phyloP scores from a whole-genome alignment of 1,139 yeast genomes.

The Nadsonia commutata region DNA sequence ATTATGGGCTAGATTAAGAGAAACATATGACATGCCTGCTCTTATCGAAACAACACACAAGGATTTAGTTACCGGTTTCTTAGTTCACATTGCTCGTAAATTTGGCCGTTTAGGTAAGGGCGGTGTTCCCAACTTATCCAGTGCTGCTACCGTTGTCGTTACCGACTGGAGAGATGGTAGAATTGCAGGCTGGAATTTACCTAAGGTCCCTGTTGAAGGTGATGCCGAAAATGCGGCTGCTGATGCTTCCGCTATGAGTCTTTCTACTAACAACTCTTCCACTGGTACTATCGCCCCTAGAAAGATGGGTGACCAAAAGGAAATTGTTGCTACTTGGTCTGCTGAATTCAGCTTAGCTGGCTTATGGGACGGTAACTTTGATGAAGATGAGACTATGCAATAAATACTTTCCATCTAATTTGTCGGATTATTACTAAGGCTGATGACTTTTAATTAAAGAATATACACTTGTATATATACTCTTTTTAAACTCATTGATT shows the following conservation, averaged over 20 bases:
- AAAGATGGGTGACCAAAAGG: conserved; percentile 50
- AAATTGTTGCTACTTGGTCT: conserved; percentile 83
- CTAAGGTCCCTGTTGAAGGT: conserved; percentile 40
- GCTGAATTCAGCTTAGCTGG: conserved; percentile 87
- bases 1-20: conserved; percentile 63
- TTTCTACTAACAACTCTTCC: conserved; percentile 13
- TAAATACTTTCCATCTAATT: too few relatives aligned
- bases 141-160: conserved; percentile 73
- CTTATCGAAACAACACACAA: conserved; percentile 35
- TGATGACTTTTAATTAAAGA: too few relatives aligned
- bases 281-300: conserved; percentile 11
- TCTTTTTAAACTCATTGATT: too few relatives aligned
- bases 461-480: too few relatives aligned
- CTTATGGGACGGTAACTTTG: conserved; percentile 25
- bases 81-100: conserved; percentile 84
- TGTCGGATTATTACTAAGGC: too few relatives aligned
- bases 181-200: conserved; percentile 79
- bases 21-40: conserved; percentile 70
- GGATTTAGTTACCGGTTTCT: conserved; percentile 46
- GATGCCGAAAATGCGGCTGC: conserved; percentile 27
- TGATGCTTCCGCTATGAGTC: conserved; percentile 9
- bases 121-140: conserved; percentile 77
- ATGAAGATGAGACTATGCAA: conserved; percentile 9
- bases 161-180: conserved; percentile 98
- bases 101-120: conserved; percentile 89